Percentiles rank a stretch among this genome's conserved stretches.
phyloP scores from a whole-genome alignment of 176 grass and related monocot genomes.

The Avena insularis region DNA sequence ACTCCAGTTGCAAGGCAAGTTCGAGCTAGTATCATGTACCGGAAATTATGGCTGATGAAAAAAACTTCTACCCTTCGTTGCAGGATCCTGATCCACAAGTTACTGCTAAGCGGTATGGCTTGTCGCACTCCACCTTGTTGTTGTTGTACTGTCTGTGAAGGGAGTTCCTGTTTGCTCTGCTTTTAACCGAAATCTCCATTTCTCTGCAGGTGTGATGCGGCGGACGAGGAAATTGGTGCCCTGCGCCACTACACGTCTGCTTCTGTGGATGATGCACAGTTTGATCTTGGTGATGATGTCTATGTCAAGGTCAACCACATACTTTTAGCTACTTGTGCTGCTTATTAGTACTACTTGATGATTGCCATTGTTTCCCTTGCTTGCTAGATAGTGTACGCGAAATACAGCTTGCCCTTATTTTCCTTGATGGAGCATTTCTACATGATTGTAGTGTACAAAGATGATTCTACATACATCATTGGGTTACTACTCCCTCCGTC shows the following conservation, averaged over 20 bases:
- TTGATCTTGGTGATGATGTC: constrained; percentile 63
- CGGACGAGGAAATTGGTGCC: constrained; percentile 30
- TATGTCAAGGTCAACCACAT: constrained; percentile 60
- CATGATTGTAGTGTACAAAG: background rate
- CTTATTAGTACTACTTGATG: background rate
- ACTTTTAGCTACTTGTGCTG: background rate
- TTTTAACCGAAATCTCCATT: background rate
- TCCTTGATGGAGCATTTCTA: background rate
- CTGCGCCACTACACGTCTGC: constrained; percentile 51
- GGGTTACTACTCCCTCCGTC: too few relatives aligned
- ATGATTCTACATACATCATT: background rate
- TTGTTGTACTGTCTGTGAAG: background rate
- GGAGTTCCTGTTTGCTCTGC: background rate
- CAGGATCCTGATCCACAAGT: constrained; percentile 1
- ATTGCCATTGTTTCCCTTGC: background rate
- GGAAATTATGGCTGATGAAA: too few relatives aligned
- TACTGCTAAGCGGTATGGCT: constrained; percentile 5
- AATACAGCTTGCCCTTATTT: background rate
- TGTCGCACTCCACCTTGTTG: background rate
- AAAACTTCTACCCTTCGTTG: background rate
- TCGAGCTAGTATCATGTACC: too few relatives aligned
- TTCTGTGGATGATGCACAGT: constrained; percentile 57
- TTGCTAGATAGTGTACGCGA: background rate
- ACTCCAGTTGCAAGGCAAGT: too few relatives aligned
- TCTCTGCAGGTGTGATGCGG: constrained; percentile 28